Evolutionary conservation across 306 rosid species (phyloP), one percentile per base, ranked within the genome.

Genomic region (Lathyrus tuberosus): DNA sequence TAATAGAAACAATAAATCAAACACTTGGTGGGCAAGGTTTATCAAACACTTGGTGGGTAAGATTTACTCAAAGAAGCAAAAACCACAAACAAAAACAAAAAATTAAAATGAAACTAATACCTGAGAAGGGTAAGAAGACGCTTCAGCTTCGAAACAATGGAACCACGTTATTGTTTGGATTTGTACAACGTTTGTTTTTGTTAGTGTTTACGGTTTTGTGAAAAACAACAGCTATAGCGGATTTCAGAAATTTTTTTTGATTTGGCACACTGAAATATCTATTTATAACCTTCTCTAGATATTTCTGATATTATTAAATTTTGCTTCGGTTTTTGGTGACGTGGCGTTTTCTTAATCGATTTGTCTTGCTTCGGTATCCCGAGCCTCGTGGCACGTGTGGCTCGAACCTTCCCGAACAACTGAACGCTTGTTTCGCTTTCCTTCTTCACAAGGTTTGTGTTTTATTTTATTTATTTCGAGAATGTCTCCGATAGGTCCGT

Each of bases 241-340:
- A 51, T 12, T 76, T 71, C 81, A 76, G 22, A 67, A 77, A 63
- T 2, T 26, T 26, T 33, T 73, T 54, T 2, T 2, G 4, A 2
- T 0, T 20, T 11, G 0, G 30, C 40, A n/a, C 59, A 4, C 28
- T 57, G 71, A 26, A 22, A 37, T 15, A 31, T 48, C 6, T 86
- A 84, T 87, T 88, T 90, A 90, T 90, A 88, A 71, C 83, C 91
- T 84, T 86, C 87, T 87, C 90, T 69, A 76, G 96, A 88, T 78
- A 79, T 79, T 86, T 87, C 90, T 64, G 71, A 77, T 84, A 40
- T 62, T 72, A 75, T 64, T 22, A 41, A 62, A 70, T 53, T 40
- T 20, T 13, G 17, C 54, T 6, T 13, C 5, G 8, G 4, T 0
- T 2, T 1, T 0, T 5, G 11, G 12, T 73, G 85, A 86, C 90